phyloP scores from a whole-genome alignment of 2,329 filamentous ascomycete genomes.

The Aspergillus sp. region DNA sequence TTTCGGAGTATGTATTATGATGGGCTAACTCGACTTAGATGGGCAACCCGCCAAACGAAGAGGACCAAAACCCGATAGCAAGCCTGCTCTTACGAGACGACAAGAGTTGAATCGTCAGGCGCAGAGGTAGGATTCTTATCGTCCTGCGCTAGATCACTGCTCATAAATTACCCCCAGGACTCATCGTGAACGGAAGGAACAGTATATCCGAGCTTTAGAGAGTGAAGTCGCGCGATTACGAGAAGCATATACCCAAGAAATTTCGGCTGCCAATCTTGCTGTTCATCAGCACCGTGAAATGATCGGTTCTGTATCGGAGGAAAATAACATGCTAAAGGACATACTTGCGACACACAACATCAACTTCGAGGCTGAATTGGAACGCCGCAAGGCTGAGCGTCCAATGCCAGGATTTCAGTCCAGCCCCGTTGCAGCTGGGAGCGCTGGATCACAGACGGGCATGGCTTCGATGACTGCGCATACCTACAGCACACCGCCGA shows the following conservation, averaged over 20 bases:
- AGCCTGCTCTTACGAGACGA: constrained; percentile 84
- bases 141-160: background rate
- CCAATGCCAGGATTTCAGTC: constrained; percentile 30
- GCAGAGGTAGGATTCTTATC: constrained; percentile 65
- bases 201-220: constrained; percentile 92
- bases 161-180: constrained; percentile 59
- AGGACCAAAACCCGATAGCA: constrained; percentile 94
- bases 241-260: constrained; percentile 69
- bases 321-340: constrained; percentile 74
- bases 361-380: constrained; percentile 51
- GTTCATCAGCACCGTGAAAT: constrained; percentile 69
- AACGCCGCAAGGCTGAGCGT: constrained; percentile 37
- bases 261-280: constrained; percentile 51
- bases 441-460: constrained; percentile 31
- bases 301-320: constrained; percentile 70
- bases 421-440: constrained; percentile 46
- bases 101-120: constrained; percentile 96
- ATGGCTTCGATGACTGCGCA: constrained; percentile 24
- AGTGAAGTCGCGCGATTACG: constrained; percentile 86
- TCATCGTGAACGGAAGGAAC: constrained; percentile 92
- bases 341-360: constrained; percentile 61
- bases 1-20: background rate
- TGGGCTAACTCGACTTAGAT: constrained; percentile 52
- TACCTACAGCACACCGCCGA: constrained; percentile 33
- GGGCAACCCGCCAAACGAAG: constrained; percentile 83